These are phyloP conservation scores for Boechera stricta DNA, from an alignment of 345 rosid genomes.

Conservation along the genomic window DNA sequence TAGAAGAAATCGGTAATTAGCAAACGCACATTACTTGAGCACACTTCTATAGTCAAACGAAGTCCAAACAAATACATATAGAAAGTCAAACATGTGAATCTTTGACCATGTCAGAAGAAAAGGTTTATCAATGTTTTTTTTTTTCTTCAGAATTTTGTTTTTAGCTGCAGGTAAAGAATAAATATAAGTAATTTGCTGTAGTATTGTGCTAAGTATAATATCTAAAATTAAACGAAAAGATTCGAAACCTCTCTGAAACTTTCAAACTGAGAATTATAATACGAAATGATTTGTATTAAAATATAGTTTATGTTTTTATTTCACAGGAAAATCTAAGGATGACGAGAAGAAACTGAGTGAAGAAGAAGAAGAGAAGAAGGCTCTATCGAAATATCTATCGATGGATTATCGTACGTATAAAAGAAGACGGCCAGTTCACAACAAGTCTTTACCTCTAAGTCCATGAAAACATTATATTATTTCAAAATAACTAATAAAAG, in stretches of 20 bases:
- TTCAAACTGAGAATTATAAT: neutral
- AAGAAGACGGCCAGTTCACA: constrained; percentile 80
- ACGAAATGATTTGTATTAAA: neutral
- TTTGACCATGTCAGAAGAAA: constrained; percentile 37
- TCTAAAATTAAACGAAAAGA: constrained; percentile 8
- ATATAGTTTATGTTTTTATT: neutral
- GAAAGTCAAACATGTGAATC: constrained; percentile 22
- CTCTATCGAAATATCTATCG: constrained; percentile 55
- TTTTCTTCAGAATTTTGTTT: constrained; percentile 22
- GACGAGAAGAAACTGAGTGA: constrained; percentile 41
- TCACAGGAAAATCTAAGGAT: constrained; percentile 39
- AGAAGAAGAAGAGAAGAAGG: constrained; percentile 50
- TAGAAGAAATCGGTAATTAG: neutral
- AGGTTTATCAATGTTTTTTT: constrained; percentile 9
- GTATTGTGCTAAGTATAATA: neutral
- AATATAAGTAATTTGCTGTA: constrained; percentile 2
- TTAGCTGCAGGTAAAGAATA: constrained; percentile 1
- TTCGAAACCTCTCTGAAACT: neutral
- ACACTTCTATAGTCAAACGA: constrained; percentile 21
- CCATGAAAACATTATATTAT: constrained; percentile 43
- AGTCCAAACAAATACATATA: constrained; percentile 7
- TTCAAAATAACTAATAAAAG: neutral
- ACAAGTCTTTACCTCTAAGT: constrained; percentile 66
- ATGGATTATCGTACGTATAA: constrained; percentile 75
- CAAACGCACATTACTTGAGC: constrained; percentile 2